Evolutionary conservation across 2,329 filamentous ascomycete species (phyloP).

Genomic region (Ophiocordyceps camponoti-saundersi): DNA sequence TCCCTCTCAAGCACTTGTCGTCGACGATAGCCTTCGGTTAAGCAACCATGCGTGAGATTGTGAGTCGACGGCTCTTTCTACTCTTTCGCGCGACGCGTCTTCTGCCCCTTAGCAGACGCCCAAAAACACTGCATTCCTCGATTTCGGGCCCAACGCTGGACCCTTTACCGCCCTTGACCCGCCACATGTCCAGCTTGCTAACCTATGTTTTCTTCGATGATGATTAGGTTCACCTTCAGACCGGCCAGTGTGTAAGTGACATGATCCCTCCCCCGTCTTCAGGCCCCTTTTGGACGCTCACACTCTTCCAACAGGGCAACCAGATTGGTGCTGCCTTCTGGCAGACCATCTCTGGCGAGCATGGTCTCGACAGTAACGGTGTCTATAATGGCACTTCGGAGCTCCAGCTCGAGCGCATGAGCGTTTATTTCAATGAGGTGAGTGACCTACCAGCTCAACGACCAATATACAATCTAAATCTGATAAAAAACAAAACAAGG

Average conservation of each 20-base stretch:
- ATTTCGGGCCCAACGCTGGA: slow-evolving; percentile 1
- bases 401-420: slow-evolving; percentile 99
- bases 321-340: slow-evolving; percentile 99
- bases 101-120: slow-evolving; percentile 21
- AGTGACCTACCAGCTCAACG: slow-evolving; percentile 5
- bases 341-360: slow-evolving; percentile 77
- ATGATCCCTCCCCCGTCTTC: slow-evolving; percentile 1
- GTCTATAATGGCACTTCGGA: slow-evolving; percentile 98
- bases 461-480: not conserved
- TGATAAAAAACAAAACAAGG: slow-evolving; percentile 30
- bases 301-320: slow-evolving; percentile 59
- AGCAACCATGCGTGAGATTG: slow-evolving; percentile 52
- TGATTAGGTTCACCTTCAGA: slow-evolving; percentile 96
- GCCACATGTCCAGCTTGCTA: slow-evolving; percentile 24
- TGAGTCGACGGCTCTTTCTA: slow-evolving; percentile 23
- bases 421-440: slow-evolving; percentile 89
- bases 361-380: slow-evolving; percentile 93
- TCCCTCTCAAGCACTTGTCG: slow-evolving; percentile 5
- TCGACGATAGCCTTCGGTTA: slow-evolving; percentile 8
- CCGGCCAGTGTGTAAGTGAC: slow-evolving; percentile 84
- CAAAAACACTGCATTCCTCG: slow-evolving; percentile 5
- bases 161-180: not conserved
- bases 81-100: slow-evolving; percentile 20
- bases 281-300: slow-evolving; percentile 15
- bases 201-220: slow-evolving; percentile 26